Evolutionary conservation across 1,139 yeast genomes (phyloP).

Genomic region (Hansenula sp.): DNA sequence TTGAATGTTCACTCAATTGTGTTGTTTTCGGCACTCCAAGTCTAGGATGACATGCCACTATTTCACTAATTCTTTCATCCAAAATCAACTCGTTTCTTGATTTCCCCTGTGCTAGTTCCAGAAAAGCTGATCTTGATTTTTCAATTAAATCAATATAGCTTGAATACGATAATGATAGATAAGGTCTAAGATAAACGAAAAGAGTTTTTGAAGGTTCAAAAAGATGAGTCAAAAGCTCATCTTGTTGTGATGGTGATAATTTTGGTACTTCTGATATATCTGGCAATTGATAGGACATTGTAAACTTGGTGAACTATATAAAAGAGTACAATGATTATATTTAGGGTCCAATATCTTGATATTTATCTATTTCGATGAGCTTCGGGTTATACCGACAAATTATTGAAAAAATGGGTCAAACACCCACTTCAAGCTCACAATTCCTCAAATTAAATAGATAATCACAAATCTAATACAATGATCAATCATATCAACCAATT

Average conservation of each 20-base stretch:
- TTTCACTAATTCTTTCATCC: slow-evolving; percentile 24
- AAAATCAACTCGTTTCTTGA: not conserved
- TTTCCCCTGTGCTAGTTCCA: slow-evolving; percentile 9
- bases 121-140: slow-evolving; percentile 8
- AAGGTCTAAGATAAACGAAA: slow-evolving; percentile 15
- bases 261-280: not conserved
- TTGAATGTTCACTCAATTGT: slow-evolving; percentile 59
- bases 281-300: slow-evolving; percentile 15
- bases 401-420: not conserved
- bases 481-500: too few species aligned
- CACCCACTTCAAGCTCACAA: not conserved
- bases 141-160: slow-evolving; percentile 14
- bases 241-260: slow-evolving; percentile 7
- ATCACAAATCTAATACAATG: too few species aligned
- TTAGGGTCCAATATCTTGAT: too few species aligned
- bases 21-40: slow-evolving; percentile 58
- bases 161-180: slow-evolving; percentile 6
- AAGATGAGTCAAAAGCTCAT: slow-evolving; percentile 16
- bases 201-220: slow-evolving; percentile 20
- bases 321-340: too few species aligned
- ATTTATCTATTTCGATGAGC: not conserved
- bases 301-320: not conserved
- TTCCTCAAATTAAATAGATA: too few species aligned
- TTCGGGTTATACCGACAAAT: not conserved
- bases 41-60: slow-evolving; percentile 88